Conservation (phyloP, 2,329 filamentous ascomycete genomes). For the Botrytis aclada region DNA sequence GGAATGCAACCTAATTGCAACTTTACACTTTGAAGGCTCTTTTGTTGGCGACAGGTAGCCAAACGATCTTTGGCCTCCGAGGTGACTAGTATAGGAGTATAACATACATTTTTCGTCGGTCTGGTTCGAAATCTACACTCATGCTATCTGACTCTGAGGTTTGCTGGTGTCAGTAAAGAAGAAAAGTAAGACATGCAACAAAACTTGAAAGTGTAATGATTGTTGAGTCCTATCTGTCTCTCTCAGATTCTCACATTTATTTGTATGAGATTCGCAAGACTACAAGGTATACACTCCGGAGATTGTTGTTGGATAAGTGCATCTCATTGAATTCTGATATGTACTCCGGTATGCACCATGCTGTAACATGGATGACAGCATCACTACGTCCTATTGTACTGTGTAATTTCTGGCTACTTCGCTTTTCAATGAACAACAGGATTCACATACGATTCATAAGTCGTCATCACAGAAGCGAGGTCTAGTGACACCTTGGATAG, state of each 20-base stretch:
- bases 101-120: too few relatives aligned
- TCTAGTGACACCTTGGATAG: background rate
- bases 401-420: background rate
- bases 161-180: background rate
- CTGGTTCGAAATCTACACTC: background rate
- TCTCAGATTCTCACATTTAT: too few relatives aligned
- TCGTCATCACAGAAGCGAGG: background rate
- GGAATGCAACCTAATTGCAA: background rate
- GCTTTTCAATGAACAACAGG: background rate
- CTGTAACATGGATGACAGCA: background rate
- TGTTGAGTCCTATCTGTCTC: background rate
- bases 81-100: background rate
- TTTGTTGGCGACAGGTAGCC: background rate
- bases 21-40: background rate
- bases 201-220: background rate
- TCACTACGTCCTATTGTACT: background rate
- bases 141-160: background rate
- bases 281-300: background rate
- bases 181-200: background rate
- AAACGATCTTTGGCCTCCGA: background rate
- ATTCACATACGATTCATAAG: background rate
- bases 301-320: background rate
- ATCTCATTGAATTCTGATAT: background rate
- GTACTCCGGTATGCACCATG: background rate
- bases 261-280: background rate